Evolutionary conservation across 1,139 yeast genomes (phyloP), one percentile per base, ranked within the genome.

Genomic region (Scheffersomyces titani): DNA sequence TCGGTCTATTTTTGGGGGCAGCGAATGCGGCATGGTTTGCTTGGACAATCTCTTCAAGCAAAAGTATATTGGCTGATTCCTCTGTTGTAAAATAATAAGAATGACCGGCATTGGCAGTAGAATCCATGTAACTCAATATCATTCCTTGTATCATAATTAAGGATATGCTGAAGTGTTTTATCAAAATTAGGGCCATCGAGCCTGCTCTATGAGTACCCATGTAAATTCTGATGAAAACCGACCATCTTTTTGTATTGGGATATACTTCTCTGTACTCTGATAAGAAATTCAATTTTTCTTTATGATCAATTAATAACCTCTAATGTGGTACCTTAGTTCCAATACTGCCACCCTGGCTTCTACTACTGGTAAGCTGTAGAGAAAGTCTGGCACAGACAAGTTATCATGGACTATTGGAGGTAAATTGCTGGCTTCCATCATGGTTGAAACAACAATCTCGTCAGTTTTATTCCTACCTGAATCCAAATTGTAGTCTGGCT

Each of bases 71-170:
- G 0, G 92, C 90, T 36, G 78, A 78, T 1, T 73, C 75, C 46
- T 75, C 69, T n/a, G 78, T 70, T 16, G 73, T 70, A 0, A 89
- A 77, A 2, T 75, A 74, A 64, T 90, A 90, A 0, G 93, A 87
- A 62, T 88, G 90, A 1, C 96, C 96, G 0, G 92, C 91, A 71
- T n/a, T 90, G 96, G 54, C 90, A 87, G 70, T 90, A 90, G 64
- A 89, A 85, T 0, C 96, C 96, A 63, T 77, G 84, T 9, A 89
- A 60, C 9, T 77, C 75, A n/a, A 84, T 75, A 46, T 68, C 63
- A 0, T 71, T 54, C 18, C 63, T 58, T 5, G 69, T 69, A 2
- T 57, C 54, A 24, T 63, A 63, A 2, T 46, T 57, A 16, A 74
- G 63, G 2, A 77, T 64, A 49, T 69, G 67, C 1, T 68, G 56